These are phyloP conservation scores for Diphasiastrum complanatum DNA, from an alignment of 83 land plant genomes.

Conservation along the genomic window DNA sequence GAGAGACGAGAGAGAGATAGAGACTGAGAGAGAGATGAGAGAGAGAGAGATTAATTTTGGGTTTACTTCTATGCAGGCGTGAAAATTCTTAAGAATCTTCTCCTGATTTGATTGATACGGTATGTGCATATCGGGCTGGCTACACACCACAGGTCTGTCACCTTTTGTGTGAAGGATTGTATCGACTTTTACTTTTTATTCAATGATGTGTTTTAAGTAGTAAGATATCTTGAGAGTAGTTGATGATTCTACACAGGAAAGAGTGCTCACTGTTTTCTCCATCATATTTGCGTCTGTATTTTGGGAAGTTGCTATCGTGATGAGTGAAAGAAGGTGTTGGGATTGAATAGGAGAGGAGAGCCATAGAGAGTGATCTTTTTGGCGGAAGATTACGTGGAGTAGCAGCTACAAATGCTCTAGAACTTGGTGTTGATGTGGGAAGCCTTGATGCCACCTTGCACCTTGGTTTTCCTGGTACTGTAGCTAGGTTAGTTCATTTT, in stretches of 20 bases:
- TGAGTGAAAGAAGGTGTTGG: not conserved
- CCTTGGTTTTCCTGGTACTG: slow-evolving; percentile 95
- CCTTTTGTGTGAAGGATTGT: not conserved
- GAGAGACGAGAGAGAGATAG: too few species aligned
- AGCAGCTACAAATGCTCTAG: slow-evolving; percentile 98
- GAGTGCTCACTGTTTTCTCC: too few species aligned
- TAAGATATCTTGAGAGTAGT: not conserved
- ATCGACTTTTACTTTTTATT: not conserved
- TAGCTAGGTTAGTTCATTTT: slow-evolving; percentile 57
- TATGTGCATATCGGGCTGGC: slow-evolving; percentile 87
- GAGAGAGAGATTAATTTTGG: too few species aligned
- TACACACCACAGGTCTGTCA: slow-evolving; percentile 67
- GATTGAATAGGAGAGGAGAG: slow-evolving; percentile 69
- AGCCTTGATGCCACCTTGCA: slow-evolving; percentile 92
- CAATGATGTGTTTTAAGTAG: not conserved
- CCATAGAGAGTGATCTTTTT: slow-evolving; percentile 85
- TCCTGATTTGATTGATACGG: slow-evolving; percentile 48
- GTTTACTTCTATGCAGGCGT: slow-evolving; percentile 42
- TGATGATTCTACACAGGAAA: not conserved
- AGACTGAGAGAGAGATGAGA: too few species aligned
- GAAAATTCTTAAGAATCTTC: slow-evolving; percentile 75
- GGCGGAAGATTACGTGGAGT: slow-evolving; percentile 77
- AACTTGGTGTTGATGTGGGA: slow-evolving; percentile 95
- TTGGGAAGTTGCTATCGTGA: not conserved
- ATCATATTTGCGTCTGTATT: not conserved